phyloP scores from a whole-genome alignment of 2,329 filamentous ascomycete species.

The Delphinella strobiligena region DNA sequence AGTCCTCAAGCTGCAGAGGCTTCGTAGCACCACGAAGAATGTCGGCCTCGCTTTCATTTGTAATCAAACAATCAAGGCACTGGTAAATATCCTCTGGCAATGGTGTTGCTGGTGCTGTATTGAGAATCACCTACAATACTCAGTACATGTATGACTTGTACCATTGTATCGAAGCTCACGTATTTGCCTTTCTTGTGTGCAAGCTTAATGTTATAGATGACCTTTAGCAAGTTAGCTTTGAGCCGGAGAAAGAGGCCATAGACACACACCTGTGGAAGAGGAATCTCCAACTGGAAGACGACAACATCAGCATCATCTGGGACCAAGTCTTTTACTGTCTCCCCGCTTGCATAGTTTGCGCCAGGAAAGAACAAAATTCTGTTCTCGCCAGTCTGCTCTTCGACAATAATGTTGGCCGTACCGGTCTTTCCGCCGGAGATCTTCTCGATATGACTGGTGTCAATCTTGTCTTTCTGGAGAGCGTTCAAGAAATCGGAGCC shows the following conservation, averaged over 20 bases:
- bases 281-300: slow-evolving; percentile 37
- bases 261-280: slow-evolving; percentile 27
- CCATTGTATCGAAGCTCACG: background rate
- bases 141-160: background rate
- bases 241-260: no score
- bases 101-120: slow-evolving; percentile 61
- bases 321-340: slow-evolving; percentile 23
- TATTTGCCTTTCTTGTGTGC: slow-evolving; percentile 19
- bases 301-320: slow-evolving; percentile 28
- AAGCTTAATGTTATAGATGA: slow-evolving; percentile 20
- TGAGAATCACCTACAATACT: slow-evolving; percentile 52
- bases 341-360: slow-evolving; percentile 29
- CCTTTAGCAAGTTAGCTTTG: slow-evolving; percentile 12
- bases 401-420: slow-evolving; percentile 37
- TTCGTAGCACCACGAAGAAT: slow-evolving; percentile 46
- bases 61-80: slow-evolving; percentile 63
- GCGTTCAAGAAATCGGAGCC: slow-evolving; percentile 27
- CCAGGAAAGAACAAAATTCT: slow-evolving; percentile 36
- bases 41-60: slow-evolving; percentile 84
- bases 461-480: slow-evolving; percentile 32
- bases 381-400: slow-evolving; percentile 36
- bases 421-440: slow-evolving; percentile 34
- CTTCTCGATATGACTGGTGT: slow-evolving; percentile 26
- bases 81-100: slow-evolving; percentile 56
- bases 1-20: slow-evolving; percentile 17